Conservation (phyloP, 2,329 filamentous ascomycete species). For the Incumbomyces delicatus region DNA sequence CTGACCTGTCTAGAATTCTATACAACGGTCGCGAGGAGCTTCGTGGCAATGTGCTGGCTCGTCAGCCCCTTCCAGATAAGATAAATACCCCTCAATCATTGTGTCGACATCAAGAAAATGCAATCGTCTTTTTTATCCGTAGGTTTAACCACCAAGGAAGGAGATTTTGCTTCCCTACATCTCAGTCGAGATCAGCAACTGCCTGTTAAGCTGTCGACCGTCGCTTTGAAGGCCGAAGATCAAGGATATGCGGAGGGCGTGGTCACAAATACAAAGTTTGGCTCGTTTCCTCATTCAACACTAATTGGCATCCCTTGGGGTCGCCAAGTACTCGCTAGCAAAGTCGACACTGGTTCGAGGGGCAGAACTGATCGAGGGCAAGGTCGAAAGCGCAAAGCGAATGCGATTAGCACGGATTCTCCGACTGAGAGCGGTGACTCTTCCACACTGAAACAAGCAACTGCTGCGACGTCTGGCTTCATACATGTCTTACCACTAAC, state of each 20-base stretch:
- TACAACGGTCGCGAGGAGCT: too few relatives aligned
- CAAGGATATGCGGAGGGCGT: constrained; percentile 67
- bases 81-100: too few relatives aligned
- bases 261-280: constrained; percentile 85
- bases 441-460: constrained; percentile 23
- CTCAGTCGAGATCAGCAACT: constrained; percentile 78
- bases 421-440: constrained; percentile 17
- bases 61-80: too few relatives aligned
- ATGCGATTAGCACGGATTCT: constrained; percentile 28
- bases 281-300: constrained; percentile 75
- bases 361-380: constrained; percentile 56
- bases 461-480: constrained; percentile 37
- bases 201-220: constrained; percentile 59
- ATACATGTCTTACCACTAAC: constrained; percentile 41
- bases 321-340: constrained; percentile 78
- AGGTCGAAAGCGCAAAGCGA: constrained; percentile 39
- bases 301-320: constrained; percentile 77
- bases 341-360: constrained; percentile 83
- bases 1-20: too few relatives aligned
- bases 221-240: constrained; percentile 45
- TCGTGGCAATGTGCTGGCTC: too few relatives aligned
- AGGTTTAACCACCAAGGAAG: constrained; percentile 49
- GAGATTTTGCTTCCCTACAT: constrained; percentile 71
- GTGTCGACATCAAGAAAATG: background rate
- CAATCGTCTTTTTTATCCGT: constrained; percentile 71